Evolutionary conservation across 2,329 filamentous ascomycete species (phyloP).

Genomic region (Paramyrothecium roridum): DNA sequence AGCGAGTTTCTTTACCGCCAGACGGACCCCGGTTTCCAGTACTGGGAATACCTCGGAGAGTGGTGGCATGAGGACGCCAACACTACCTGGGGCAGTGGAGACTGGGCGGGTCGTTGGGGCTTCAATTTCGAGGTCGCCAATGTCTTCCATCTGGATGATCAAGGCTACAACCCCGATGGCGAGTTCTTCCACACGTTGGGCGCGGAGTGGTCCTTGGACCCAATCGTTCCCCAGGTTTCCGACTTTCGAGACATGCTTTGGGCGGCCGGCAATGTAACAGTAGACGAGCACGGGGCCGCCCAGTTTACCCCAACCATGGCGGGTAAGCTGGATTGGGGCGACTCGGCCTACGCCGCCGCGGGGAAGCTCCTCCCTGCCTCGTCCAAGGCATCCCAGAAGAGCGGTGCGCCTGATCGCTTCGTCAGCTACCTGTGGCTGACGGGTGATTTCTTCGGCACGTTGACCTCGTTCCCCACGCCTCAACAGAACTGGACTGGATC

Average conservation of each 20-base stretch:
- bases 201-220: constrained; percentile 37
- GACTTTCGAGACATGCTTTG: constrained; percentile 37
- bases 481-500: constrained; percentile 43
- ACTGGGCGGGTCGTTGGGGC: constrained; percentile 32
- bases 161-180: constrained; percentile 34
- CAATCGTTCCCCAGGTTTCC: constrained; percentile 33
- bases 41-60: constrained; percentile 19
- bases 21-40: constrained; percentile 16
- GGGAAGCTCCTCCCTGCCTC: constrained; percentile 35
- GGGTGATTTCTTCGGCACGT: constrained; percentile 35
- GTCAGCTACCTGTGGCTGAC: constrained; percentile 39
- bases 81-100: constrained; percentile 28
- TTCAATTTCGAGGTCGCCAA: constrained; percentile 45
- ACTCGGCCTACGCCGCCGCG: constrained; percentile 38
- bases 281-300: constrained; percentile 18
- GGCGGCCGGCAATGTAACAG: constrained; percentile 31
- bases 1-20: constrained; percentile 18
- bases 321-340: constrained; percentile 36
- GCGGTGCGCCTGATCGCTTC: constrained; percentile 36
- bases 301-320: constrained; percentile 37
- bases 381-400: constrained; percentile 31
- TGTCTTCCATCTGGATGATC: constrained; percentile 33
- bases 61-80: constrained; percentile 34
- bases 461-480: constrained; percentile 28
- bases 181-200: constrained; percentile 37